A percentile compares a stretch with the other conserved stretches of the same genome.
Conservation (phyloP, 805 yeast species). For the Pichia eremophila region DNA sequence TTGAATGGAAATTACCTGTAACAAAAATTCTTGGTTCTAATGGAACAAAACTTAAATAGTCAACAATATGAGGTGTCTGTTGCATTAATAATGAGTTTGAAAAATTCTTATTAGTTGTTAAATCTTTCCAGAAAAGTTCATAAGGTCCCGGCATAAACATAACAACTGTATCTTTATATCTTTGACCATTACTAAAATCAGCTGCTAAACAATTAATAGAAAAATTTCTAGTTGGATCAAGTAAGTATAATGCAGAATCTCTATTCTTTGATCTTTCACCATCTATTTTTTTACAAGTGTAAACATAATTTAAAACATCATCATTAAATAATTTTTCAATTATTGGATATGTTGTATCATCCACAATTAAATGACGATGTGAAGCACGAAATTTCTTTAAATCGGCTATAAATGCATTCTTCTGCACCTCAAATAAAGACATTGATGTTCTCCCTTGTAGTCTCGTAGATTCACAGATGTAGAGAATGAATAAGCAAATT, state of each 20-base stretch:
- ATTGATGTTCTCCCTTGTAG: constrained; percentile 2
- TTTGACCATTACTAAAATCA: constrained; percentile 59
- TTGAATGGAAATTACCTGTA: constrained; percentile 48
- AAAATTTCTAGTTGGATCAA: constrained; percentile 54
- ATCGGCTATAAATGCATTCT: constrained; percentile 12
- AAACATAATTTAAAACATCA: constrained; percentile 22
- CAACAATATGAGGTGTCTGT: constrained; percentile 19
- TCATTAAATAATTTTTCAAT: constrained; percentile 19
- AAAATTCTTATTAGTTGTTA: constrained; percentile 10
- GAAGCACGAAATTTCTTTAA: constrained; percentile 12
- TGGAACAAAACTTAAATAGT: constrained; percentile 46
- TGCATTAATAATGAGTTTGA: background rate
- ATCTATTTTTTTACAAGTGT: constrained; percentile 23
- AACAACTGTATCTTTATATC: constrained; percentile 68
- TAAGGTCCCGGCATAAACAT: constrained; percentile 52
- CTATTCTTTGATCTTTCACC: constrained; percentile 22
- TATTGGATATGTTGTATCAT: constrained; percentile 21
- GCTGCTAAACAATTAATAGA: constrained; percentile 68
- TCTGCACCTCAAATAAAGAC: constrained; percentile 22
- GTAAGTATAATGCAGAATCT: constrained; percentile 66
- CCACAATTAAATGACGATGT: constrained; percentile 24
- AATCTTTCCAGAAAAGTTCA: constrained; percentile 14
- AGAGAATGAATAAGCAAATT: too few species aligned
- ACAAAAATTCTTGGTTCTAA: constrained; percentile 64
- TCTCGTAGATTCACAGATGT: too few species aligned